phyloP scores from a whole-genome alignment of 2,329 filamentous ascomycete genomes.

The Alternaria sp. region DNA sequence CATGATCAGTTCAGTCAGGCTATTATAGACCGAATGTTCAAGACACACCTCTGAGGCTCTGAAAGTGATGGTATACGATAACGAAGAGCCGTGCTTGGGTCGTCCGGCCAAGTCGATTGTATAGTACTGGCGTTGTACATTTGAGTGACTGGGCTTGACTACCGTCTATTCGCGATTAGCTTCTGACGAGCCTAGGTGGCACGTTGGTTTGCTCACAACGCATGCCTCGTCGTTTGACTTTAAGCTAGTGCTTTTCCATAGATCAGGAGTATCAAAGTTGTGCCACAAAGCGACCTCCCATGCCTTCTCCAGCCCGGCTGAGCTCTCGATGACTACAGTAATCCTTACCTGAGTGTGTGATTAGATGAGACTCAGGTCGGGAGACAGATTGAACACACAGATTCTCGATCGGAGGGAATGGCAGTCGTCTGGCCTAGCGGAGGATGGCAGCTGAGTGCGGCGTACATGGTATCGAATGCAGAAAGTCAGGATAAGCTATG shows the following conservation, averaged over 20 bases:
- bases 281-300: constrained; percentile 84
- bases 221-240: constrained; percentile 46
- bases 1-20: fast-evolving
- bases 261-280: constrained; percentile 62
- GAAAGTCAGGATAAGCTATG: neutral
- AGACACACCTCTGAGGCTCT: constrained; percentile 51
- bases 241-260: constrained; percentile 66
- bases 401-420: constrained; percentile 52
- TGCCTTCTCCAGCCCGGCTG: constrained; percentile 58
- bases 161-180: constrained; percentile 28
- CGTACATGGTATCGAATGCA: constrained; percentile 51
- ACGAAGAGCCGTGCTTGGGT: constrained; percentile 53
- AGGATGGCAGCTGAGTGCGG: constrained; percentile 68
- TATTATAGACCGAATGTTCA: neutral
- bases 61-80: constrained; percentile 76
- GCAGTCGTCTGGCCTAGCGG: constrained; percentile 77
- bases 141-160: constrained; percentile 17
- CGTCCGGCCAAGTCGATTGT: constrained; percentile 54
- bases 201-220: constrained; percentile 23
- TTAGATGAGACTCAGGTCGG: constrained; percentile 18
- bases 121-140: constrained; percentile 59
- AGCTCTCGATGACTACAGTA: constrained; percentile 72
- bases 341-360: constrained; percentile 59
- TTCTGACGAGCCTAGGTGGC: neutral
- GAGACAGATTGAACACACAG: constrained; percentile 35